A percentile compares a stretch with the other conserved stretches of the same genome.
These are phyloP conservation scores for Cyberlindnera lachancei DNA, from an alignment of 805 yeast species.

Conservation along the genomic window DNA sequence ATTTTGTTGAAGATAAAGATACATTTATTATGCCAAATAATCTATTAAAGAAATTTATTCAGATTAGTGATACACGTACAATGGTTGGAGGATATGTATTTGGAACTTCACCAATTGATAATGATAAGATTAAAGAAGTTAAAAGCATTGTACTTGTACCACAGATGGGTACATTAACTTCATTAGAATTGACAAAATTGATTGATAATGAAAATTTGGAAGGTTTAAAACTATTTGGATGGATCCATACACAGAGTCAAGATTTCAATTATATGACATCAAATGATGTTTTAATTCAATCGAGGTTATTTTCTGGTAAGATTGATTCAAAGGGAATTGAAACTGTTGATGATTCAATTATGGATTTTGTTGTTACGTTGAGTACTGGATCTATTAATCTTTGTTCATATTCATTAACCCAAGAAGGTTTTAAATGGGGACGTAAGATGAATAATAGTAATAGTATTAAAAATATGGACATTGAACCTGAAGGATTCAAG, in stretches of 20 bases:
- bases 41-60: conserved; percentile 66
- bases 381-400: conserved; percentile 82
- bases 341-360: conserved; percentile 30
- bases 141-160: conserved; percentile 73
- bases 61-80: conserved; percentile 70
- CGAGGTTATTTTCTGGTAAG: conserved; percentile 30
- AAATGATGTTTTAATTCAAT: conserved; percentile 57
- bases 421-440: conserved; percentile 80
- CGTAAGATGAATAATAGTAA: too few relatives aligned
- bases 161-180: conserved; percentile 68
- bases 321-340: too few relatives aligned
- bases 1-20: conserved; percentile 44
- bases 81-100: conserved; percentile 78
- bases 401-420: conserved; percentile 52
- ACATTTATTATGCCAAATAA: conserved; percentile 83
- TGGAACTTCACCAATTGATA: conserved; percentile 74
- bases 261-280: conserved; percentile 61
- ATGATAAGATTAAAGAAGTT: conserved; percentile 69
- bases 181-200: conserved; percentile 29
- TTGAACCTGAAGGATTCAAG: conserved; percentile 62
- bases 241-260: conserved; percentile 85
- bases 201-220: conserved; percentile 42
- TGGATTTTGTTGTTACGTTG: conserved; percentile 60
- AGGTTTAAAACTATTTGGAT: conserved; percentile 77
- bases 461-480: conserved; percentile 47